Evolutionary conservation across 2,329 filamentous ascomycete genomes (phyloP), one percentile per base, ranked within the genome.

Genomic region (Basipetospora chlamydospora): DNA sequence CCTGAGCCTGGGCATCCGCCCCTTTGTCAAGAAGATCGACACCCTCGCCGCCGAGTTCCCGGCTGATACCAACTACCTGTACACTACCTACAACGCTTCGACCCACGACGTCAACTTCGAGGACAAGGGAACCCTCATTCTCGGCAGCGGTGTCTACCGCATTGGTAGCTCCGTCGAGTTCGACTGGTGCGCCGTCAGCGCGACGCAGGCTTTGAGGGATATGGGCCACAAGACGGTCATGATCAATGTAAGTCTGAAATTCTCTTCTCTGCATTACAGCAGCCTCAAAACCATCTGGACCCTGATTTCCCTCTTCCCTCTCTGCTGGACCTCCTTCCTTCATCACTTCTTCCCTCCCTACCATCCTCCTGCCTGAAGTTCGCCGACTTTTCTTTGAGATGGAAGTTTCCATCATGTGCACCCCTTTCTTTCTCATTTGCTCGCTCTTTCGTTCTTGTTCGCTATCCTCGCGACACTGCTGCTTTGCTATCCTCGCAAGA

Each of bases 161-260:
- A 98, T 96, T 54, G 90, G 90, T 51, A 88, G 80, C 62, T 95
- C 87, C 6, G 90, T 98, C 36, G 90, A 98, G 60, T 98, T 98
- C 54, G 88, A 98, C 61, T 96, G 88, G 88, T 96, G 88, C 56
- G 86, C 87, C 44, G 86, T 95, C 42, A 90, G 86, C 51, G 82
- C 86, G 44, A 87, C 86, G 9, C 70, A 84, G 43, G 82, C 85
- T 28, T 70, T 96, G 43, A 76, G 78, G 49, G 67, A 79, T 42
- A 84, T 93, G 68, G 87, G 86, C 47, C 81, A 94, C 68, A 95
- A 95, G 77, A 96, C 90, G 21, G 77, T 94, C 40, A 93, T 96
- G 84, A 90, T 98, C 52, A 96, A 96, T 52, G 67, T 72, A 59
- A 67, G 29, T 18, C 5, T 5, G n/a, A n/a, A n/a, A n/a, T 6